A percentile compares a stretch with the other conserved stretches of the same genome.
These are phyloP conservation scores for Paraurostyla sp. DNA, from an alignment of 73 alveolate species.

Conservation along the genomic window DNA sequence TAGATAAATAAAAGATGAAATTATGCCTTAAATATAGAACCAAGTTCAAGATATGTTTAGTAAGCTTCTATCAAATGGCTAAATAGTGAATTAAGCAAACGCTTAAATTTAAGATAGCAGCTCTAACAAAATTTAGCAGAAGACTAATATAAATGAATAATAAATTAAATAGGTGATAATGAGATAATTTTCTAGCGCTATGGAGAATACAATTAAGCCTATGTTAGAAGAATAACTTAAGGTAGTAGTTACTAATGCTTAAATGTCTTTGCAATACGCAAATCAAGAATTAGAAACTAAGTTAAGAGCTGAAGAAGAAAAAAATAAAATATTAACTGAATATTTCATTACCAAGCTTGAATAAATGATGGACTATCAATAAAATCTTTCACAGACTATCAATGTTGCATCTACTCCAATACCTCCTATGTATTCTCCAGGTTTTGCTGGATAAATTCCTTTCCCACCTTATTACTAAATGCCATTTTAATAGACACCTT, in stretches of 20 bases:
- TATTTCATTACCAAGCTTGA: background rate
- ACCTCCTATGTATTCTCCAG: background rate
- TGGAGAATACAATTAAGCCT: conserved; percentile 12
- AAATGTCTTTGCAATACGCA: background rate
- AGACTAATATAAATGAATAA: background rate
- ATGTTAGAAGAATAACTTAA: conserved; percentile 36
- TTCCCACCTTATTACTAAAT: background rate
- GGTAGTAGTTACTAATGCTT: background rate
- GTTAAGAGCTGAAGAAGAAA: conserved; percentile 9
- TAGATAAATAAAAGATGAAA: background rate
- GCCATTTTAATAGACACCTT: background rate
- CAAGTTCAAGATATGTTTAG: background rate
- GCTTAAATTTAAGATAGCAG: background rate
- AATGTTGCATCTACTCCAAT: background rate
- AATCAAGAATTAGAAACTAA: background rate
- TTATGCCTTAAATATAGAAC: conserved; percentile 17
- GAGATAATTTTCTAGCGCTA: background rate
- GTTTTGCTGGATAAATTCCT: too few relatives aligned
- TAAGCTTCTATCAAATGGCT: background rate
- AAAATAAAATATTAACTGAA: background rate
- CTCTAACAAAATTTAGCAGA: background rate
- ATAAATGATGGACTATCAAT: background rate
- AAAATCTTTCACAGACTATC: background rate
- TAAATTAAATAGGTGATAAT: background rate
- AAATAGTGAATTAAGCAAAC: background rate